Evolutionary conservation across 805 yeast species (phyloP).

Genomic region (Saturnispora galanensis): DNA sequence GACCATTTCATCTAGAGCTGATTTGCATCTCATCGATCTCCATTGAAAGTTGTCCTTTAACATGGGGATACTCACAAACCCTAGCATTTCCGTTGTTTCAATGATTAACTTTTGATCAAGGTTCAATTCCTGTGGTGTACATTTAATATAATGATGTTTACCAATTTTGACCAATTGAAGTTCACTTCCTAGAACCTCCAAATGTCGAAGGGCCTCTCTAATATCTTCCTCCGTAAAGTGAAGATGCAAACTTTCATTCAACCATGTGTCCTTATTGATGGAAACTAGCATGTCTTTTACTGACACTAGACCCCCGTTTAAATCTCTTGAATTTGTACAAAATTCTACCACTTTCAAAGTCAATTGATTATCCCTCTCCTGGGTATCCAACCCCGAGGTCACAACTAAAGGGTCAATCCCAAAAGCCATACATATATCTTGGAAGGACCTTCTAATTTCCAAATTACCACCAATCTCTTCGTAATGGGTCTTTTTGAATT

Average conservation of each 20-base stretch:
- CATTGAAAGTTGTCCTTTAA: slow-evolving; percentile 70
- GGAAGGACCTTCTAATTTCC: slow-evolving; percentile 59
- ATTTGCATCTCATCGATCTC: slow-evolving; percentile 51
- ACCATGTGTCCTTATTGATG: slow-evolving; percentile 17
- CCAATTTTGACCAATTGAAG: slow-evolving; percentile 53
- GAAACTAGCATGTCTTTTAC: slow-evolving; percentile 40
- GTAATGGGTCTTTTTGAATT: slow-evolving; percentile 65
- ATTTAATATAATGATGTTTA: slow-evolving; percentile 46
- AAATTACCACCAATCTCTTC: slow-evolving; percentile 55
- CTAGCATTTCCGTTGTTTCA: slow-evolving; percentile 69
- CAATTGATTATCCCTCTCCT: slow-evolving; percentile 56
- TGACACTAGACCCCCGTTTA: slow-evolving; percentile 77
- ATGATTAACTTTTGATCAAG: slow-evolving; percentile 62
- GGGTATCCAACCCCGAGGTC: slow-evolving; percentile 26
- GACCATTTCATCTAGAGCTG: slow-evolving; percentile 70
- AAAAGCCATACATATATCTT: slow-evolving; percentile 63
- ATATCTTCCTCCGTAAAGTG: slow-evolving; percentile 41
- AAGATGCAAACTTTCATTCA: slow-evolving; percentile 23
- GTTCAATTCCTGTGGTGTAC: slow-evolving; percentile 54
- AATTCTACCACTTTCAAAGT: slow-evolving; percentile 68
- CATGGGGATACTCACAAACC: slow-evolving; percentile 56
- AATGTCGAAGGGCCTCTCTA: slow-evolving; percentile 40
- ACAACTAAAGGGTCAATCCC: slow-evolving; percentile 76
- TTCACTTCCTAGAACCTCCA: slow-evolving; percentile 60
- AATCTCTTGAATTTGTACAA: slow-evolving; percentile 56